These are phyloP conservation scores for Rhizoctonia solani DNA, from an alignment of 1,284 basidiomycete species.

Conservation along the genomic window DNA sequence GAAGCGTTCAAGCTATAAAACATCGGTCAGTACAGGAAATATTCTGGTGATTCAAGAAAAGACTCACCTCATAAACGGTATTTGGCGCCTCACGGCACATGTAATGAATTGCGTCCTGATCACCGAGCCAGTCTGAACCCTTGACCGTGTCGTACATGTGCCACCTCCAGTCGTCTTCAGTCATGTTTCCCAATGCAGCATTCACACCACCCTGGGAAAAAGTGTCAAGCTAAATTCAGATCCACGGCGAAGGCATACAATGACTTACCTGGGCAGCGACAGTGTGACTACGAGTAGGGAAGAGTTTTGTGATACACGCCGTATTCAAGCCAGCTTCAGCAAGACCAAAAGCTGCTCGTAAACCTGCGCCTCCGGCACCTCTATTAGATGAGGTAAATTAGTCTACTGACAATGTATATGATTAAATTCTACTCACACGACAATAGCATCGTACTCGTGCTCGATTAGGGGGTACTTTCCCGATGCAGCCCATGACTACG, in stretches of 20 bases:
- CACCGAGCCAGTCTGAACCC: slow-evolving; percentile 99
- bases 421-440: slow-evolving; percentile 75
- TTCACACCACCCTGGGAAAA: slow-evolving; percentile 90
- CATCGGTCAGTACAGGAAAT: background rate
- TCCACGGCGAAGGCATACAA: background rate
- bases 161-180: slow-evolving; percentile 99
- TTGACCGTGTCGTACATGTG: slow-evolving; percentile 99
- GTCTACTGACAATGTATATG: background rate
- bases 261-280: slow-evolving; percentile 88
- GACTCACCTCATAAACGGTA: slow-evolving; percentile 84
- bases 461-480: slow-evolving; percentile 83
- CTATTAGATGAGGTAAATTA: slow-evolving; percentile 50
- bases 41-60: background rate
- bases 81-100: slow-evolving; percentile 97
- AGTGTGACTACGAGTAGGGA: slow-evolving; percentile 99
- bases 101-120: slow-evolving; percentile 99
- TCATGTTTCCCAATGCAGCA: slow-evolving; percentile 99
- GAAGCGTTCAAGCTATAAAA: slow-evolving; percentile 90
- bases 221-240: slow-evolving; percentile 34
- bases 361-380: slow-evolving; percentile 96
- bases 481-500: slow-evolving; percentile 35
- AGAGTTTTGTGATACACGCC: slow-evolving; percentile 97
- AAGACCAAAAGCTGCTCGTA: slow-evolving; percentile 97
- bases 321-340: slow-evolving; percentile 99
- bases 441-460: slow-evolving; percentile 96